A percentile compares a stretch with the other conserved stretches of the same genome.
phyloP scores from a whole-genome alignment of 495 filamentous ascomycete species.

The Apiosordaria backusii region DNA sequence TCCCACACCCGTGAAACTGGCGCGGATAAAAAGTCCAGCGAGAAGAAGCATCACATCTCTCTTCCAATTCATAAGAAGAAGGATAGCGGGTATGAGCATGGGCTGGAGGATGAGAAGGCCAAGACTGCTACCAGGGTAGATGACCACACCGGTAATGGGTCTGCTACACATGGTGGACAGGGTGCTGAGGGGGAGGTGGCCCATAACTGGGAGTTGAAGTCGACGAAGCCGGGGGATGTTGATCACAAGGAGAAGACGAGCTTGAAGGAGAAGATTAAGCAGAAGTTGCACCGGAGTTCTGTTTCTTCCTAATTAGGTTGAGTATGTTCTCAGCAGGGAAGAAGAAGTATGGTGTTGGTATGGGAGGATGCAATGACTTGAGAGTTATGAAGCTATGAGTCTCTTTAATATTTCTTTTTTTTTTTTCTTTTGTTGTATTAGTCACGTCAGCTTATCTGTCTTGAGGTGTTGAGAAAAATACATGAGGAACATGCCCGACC shows the following conservation, averaged over 20 bases:
- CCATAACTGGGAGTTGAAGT: neutral
- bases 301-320: neutral
- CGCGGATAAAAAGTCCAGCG: slow-evolving; percentile 1
- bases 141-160: neutral
- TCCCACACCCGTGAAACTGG: neutral
- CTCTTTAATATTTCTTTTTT: neutral
- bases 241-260: slow-evolving; percentile 31
- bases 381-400: neutral
- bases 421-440: neutral
- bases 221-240: neutral
- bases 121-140: neutral
- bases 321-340: neutral
- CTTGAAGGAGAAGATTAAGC: slow-evolving; percentile 47
- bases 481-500: too few relatives aligned
- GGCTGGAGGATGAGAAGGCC: neutral
- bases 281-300: slow-evolving; percentile 35
- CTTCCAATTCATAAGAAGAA: slow-evolving; percentile 1
- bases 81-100: slow-evolving; percentile 1
- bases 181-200: neutral
- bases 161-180: neutral
- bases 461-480: neutral
- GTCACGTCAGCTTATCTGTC: neutral
- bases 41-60: neutral
- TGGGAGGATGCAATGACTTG: neutral
- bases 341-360: neutral